Percentiles rank a stretch among this genome's conserved stretches.
Conservation (phyloP, 2,329 filamentous ascomycete species). For the Fusarium cicatricum region DNA sequence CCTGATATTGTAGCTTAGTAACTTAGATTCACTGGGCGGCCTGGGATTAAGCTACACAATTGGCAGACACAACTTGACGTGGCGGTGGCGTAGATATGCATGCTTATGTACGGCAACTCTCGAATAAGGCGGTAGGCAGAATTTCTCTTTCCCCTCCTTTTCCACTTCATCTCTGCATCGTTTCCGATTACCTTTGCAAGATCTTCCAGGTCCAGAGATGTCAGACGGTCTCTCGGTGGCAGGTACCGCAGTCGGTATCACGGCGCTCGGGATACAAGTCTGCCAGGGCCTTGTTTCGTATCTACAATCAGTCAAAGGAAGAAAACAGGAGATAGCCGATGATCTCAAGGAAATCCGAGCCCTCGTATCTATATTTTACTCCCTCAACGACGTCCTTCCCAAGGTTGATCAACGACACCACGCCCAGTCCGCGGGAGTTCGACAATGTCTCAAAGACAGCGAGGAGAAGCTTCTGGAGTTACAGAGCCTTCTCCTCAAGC, state of each 20-base stretch:
- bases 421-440: neutral
- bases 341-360: neutral
- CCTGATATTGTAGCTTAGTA: too few species aligned
- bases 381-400: neutral
- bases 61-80: too few species aligned
- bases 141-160: too few species aligned
- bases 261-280: slow-evolving; percentile 1
- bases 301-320: neutral
- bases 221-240: neutral
- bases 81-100: too few species aligned
- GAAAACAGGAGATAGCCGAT: neutral
- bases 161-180: too few species aligned
- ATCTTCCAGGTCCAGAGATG: neutral
- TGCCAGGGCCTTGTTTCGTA: slow-evolving; percentile 1
- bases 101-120: too few species aligned
- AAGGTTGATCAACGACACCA: neutral
- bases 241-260: neutral
- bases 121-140: too few species aligned
- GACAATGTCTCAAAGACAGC: neutral
- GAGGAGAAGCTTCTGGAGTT: neutral
- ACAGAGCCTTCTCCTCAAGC: neutral
- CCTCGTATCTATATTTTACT: neutral
- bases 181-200: too few species aligned
- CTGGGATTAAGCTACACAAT: too few species aligned
- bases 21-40: too few species aligned